Evolutionary conservation across 164 flowering plant genomes (phyloP).

Genomic region (Macadamia integrifolia): DNA sequence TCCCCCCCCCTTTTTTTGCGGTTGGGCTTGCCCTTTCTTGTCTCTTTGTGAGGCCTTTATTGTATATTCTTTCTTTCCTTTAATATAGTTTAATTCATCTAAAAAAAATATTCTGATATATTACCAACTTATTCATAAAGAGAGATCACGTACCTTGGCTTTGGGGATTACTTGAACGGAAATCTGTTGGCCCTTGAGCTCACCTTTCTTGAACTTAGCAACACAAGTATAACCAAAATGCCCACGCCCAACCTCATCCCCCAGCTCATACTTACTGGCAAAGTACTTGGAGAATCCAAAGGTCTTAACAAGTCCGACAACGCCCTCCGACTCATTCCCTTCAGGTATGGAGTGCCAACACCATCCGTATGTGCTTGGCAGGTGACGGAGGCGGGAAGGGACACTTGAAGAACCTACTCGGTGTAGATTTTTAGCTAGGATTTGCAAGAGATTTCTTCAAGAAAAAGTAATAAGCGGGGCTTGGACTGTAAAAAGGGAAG

Average conservation of each 20-base stretch:
- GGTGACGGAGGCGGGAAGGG: slow-evolving; percentile 93
- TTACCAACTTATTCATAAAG: neutral
- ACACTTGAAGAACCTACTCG: slow-evolving; percentile 56
- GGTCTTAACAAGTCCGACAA: slow-evolving; percentile 55
- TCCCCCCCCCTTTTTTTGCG: too few relatives aligned
- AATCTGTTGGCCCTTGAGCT: slow-evolving; percentile 61
- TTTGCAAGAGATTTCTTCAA: slow-evolving; percentile 60
- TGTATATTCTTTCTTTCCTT: too few relatives aligned
- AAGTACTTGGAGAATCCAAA: slow-evolving; percentile 79
- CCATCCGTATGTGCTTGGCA: slow-evolving; percentile 78
- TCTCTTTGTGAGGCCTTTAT: too few relatives aligned
- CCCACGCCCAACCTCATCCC: slow-evolving; percentile 83
- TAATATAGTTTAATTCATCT: too few relatives aligned
- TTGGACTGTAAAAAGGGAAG: slow-evolving; percentile 75
- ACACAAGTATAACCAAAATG: slow-evolving; percentile 83
- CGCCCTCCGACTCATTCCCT: slow-evolving; percentile 45
- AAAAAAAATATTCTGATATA: too few relatives aligned
- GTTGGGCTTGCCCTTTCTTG: too few relatives aligned
- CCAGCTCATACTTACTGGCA: slow-evolving; percentile 65
- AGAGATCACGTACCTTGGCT: slow-evolving; percentile 42
- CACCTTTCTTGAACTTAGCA: slow-evolving; percentile 70
- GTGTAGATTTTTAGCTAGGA: slow-evolving; percentile 56
- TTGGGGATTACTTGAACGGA: slow-evolving; percentile 85
- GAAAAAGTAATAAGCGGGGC: slow-evolving; percentile 63
- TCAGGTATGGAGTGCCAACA: slow-evolving; percentile 74